A percentile compares a stretch with the other conserved stretches of the same genome.
Evolutionary conservation across 108 stramenopile genomes (phyloP).

Genomic region (Cylindrotheca fusiformis): DNA sequence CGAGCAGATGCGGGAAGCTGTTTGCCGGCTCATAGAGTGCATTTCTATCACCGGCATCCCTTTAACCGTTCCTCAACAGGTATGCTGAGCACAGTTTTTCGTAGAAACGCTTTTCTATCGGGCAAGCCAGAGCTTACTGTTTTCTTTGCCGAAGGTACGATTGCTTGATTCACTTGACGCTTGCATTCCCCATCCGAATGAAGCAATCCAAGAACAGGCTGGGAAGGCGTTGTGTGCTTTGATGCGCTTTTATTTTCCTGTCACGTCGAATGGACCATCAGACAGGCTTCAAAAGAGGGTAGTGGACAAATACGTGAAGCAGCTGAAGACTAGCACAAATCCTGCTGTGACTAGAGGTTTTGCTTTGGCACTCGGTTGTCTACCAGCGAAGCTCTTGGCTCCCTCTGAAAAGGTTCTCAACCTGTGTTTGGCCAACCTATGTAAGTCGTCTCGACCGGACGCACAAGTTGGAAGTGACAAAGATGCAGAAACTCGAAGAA

Average conservation of each 20-base stretch:
- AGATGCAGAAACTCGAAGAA: slow-evolving; percentile 96
- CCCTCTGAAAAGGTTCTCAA: slow-evolving; percentile 56
- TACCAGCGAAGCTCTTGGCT: slow-evolving; percentile 83
- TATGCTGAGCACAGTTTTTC: no score
- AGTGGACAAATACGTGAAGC: slow-evolving; percentile 77
- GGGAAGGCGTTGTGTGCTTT: slow-evolving; percentile 71
- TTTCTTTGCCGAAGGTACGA: slow-evolving; percentile 51
- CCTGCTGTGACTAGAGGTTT: slow-evolving; percentile 93
- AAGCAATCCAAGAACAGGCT: slow-evolving; percentile 84
- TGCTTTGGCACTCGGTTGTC: slow-evolving; percentile 85
- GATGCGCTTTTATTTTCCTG: slow-evolving; percentile 83
- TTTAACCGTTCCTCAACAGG: slow-evolving; percentile 73
- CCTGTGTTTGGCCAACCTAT: slow-evolving; percentile 51
- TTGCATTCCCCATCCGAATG: slow-evolving; percentile 90
- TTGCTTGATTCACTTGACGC: slow-evolving; percentile 92
- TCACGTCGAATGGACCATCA: slow-evolving; percentile 74
- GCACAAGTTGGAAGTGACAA: slow-evolving; percentile 69
- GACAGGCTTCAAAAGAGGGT: slow-evolving; percentile 82
- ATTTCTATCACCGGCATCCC: slow-evolving; percentile 69
- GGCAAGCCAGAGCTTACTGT: no score
- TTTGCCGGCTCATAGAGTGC: slow-evolving; percentile 91
- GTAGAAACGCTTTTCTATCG: no score
- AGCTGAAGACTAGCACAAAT: slow-evolving; percentile 78
- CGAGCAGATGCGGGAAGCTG: slow-evolving; percentile 90
- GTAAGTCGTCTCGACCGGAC: slow-evolving; percentile 47